Evolutionary conservation across 1,139 yeast genomes (phyloP), one percentile per base, ranked within the genome.

Genomic region (Debaryomyces udenii): DNA sequence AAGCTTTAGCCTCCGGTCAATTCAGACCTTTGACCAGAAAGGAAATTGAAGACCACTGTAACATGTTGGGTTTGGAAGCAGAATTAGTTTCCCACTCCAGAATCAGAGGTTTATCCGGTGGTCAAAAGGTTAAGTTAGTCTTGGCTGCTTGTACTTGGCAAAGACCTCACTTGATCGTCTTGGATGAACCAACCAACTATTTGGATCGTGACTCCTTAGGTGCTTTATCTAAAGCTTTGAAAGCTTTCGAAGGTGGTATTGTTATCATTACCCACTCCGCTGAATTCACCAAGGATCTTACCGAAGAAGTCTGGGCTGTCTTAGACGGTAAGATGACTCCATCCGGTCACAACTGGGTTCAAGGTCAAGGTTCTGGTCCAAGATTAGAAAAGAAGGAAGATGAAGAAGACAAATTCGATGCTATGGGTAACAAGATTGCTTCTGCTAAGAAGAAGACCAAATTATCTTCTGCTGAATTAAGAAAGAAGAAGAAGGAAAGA

Each of bases 401-500:
- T 53, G 98, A 90, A 77, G 99, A 86, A 72, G 98, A 90, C 74
- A 89, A 90, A 78, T 91, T 93, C 79, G 99, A 93, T 78, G 99
- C 98, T 65, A 88, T 93, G 94, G 99, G 99, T 82, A 93, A 93
- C 96, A 93, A 93, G 94, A 83, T 93, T 76, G 91, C 89, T 62
- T 78, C 86, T 69, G 89, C 80, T 71, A 89, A 90, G 88, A 93
- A 93, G 94, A 91, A 87, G 86, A 81, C 81, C 76, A 93, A 91
- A 87, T 83, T 93, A 70, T 86, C 97, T 58, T 91, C 98, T 68
- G 97, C 99, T 57, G 99, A 93, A 78, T 82, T 93, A 74, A 88
- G 99, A 84, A 93, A 93, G 96, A 93, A 93, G 96, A 93, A 93
- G 97, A 93, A 93, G 96, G 99, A 93, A 81, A 90, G 99, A 85